These are phyloP conservation scores for Alternaria novae-zelandiae DNA, from an alignment of 2,329 filamentous ascomycete genomes.

Conservation along the genomic window DNA sequence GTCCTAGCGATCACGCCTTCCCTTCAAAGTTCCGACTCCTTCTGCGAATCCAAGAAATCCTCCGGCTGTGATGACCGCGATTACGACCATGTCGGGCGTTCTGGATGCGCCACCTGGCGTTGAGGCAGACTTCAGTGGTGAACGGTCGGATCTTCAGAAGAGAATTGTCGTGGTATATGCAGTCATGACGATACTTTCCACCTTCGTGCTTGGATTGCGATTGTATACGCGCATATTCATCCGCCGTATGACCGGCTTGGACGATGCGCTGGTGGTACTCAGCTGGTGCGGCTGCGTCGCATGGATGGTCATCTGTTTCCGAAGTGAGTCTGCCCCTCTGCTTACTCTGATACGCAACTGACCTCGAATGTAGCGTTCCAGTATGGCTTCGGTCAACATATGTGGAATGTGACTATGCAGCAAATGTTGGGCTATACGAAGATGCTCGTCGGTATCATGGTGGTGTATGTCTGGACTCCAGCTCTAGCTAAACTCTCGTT, in stretches of 20 bases:
- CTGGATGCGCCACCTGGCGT: conserved; percentile 13
- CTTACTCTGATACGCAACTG: not conserved
- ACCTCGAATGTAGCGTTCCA: conserved; percentile 14
- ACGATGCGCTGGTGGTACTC: conserved; percentile 19
- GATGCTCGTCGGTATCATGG: conserved; percentile 22
- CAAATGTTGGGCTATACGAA: conserved; percentile 14
- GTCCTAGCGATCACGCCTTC: conserved; percentile 1
- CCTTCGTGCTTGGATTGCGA: conserved; percentile 16
- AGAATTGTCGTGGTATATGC: conserved; percentile 19
- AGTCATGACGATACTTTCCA: conserved; percentile 18
- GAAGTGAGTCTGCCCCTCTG: conserved; percentile 2
- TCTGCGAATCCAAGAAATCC: not conserved
- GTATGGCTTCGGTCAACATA: conserved; percentile 27
- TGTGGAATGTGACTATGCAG: conserved; percentile 22
- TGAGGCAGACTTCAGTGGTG: conserved; percentile 11
- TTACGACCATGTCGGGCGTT: conserved; percentile 9
- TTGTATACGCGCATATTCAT: conserved; percentile 26
- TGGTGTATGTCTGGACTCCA: conserved; percentile 28
- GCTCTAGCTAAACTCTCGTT: conserved; percentile 30
- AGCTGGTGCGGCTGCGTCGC: conserved; percentile 25
- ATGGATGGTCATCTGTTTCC: conserved; percentile 19
- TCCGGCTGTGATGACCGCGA: conserved; percentile 3
- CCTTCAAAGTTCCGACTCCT: not conserved
- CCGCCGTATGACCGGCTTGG: conserved; percentile 13
- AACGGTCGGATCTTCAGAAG: conserved; percentile 16